phyloP scores from a whole-genome alignment of 495 filamentous ascomycete species.

The Penicillium manginii region DNA sequence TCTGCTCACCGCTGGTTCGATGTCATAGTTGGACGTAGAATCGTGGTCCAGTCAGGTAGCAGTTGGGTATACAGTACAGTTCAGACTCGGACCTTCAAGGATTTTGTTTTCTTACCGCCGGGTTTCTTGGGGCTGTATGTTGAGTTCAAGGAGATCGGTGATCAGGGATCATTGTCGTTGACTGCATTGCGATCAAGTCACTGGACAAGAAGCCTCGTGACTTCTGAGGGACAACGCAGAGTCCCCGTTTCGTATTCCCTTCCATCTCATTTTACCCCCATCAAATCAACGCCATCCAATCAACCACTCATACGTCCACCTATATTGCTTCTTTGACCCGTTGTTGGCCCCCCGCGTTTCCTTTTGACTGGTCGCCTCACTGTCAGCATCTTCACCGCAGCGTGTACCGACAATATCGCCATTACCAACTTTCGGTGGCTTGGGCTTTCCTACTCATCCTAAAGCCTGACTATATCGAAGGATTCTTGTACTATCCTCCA shows the following conservation, averaged over 20 bases:
- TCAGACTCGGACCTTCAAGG: background rate
- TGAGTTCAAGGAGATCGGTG: background rate
- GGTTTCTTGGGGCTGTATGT: background rate
- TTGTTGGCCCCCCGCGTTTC: background rate
- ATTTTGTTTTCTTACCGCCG: background rate
- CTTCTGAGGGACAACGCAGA: too few species aligned
- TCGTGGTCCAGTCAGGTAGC: background rate
- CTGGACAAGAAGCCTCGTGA: too few species aligned
- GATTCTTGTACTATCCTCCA: background rate
- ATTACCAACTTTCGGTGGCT: background rate
- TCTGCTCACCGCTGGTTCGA: conserved; percentile 8
- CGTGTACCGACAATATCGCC: background rate
- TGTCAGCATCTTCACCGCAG: background rate
- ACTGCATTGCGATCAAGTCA: too few species aligned
- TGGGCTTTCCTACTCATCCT: background rate
- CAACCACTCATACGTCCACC: background rate
- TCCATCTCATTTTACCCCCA: background rate
- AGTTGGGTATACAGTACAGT: background rate
- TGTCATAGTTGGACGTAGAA: conserved; percentile 5
- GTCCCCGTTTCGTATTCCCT: background rate
- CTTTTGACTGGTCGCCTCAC: background rate
- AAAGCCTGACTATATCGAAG: background rate
- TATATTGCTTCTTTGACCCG: background rate
- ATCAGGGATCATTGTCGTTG: background rate
- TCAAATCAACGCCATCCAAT: background rate